A percentile compares a stretch with the other conserved stretches of the same genome.
Evolutionary conservation across 805 yeast species (phyloP).

Genomic region (Starmerella vaccinii): DNA sequence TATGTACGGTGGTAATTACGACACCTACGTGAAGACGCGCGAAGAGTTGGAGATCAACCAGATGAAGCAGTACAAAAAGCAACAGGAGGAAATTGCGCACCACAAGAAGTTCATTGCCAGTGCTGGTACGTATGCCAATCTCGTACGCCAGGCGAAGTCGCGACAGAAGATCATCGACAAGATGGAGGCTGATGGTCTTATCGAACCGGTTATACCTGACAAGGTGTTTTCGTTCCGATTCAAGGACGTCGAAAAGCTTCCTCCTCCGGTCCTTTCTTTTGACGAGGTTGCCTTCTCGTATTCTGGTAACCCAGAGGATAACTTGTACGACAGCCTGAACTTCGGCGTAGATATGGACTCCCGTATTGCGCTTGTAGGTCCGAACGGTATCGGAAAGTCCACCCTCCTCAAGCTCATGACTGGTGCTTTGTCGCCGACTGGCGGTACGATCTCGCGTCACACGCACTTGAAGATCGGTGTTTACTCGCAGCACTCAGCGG

Average conservation of each 20-base stretch:
- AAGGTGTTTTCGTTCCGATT: constrained; percentile 89
- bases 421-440: constrained; percentile 79
- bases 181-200: constrained; percentile 97
- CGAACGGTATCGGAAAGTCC: constrained; percentile 98
- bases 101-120: constrained; percentile 98
- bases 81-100: constrained; percentile 97
- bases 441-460: constrained; percentile 94
- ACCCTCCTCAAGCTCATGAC: constrained; percentile 94
- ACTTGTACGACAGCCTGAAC: constrained; percentile 79
- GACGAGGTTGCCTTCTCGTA: constrained; percentile 91
- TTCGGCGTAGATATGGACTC: constrained; percentile 99
- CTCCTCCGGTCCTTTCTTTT: constrained; percentile 96
- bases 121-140: constrained; percentile 98
- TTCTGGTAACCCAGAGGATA: constrained; percentile 61
- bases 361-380: constrained; percentile 94
- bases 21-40: constrained; percentile 91
- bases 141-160: constrained; percentile 97
- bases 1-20: constrained; percentile 96
- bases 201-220: constrained; percentile 85
- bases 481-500: constrained; percentile 97
- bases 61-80: constrained; percentile 93
- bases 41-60: constrained; percentile 89
- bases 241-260: constrained; percentile 91
- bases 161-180: constrained; percentile 98
- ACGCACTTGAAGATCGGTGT: constrained; percentile 97